These are phyloP conservation scores for Mortierella alpina DNA, from an alignment of 192 early-diverging fungal species.

Conservation along the genomic window DNA sequence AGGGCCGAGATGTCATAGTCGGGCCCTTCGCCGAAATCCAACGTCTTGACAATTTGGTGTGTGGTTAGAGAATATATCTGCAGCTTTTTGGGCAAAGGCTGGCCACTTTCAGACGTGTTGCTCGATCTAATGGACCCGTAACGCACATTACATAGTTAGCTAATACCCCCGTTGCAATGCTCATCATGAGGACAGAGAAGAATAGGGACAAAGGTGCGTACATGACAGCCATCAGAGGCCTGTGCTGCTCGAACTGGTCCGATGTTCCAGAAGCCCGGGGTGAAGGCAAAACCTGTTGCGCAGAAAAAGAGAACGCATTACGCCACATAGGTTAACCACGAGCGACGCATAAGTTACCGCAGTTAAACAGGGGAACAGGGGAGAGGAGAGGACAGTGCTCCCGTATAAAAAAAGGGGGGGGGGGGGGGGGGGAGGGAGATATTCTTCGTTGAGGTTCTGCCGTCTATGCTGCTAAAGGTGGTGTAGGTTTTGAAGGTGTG, in stretches of 20 bases:
- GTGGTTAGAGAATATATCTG: constrained; percentile 70
- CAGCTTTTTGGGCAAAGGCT: constrained; percentile 24
- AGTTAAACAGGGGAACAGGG: constrained; percentile 1
- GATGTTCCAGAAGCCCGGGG: constrained; percentile 44
- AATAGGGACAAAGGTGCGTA: constrained; percentile 29
- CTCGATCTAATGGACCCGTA: constrained; percentile 14
- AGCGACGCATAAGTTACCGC: not conserved
- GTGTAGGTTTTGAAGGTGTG: not conserved
- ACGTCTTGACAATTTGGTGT: constrained; percentile 58
- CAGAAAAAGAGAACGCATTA: not conserved
- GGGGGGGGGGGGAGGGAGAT: not conserved
- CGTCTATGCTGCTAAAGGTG: not conserved
- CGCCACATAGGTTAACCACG: not conserved
- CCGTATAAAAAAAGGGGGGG: not conserved
- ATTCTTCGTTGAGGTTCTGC: too few relatives aligned
- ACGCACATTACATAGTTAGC: not conserved
- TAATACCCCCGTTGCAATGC: not conserved
- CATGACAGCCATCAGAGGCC: constrained; percentile 63
- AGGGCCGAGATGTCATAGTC: constrained; percentile 58
- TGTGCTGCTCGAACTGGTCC: constrained; percentile 49
- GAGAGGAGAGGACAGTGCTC: not conserved
- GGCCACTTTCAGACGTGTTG: constrained; percentile 13
- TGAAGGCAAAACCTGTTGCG: constrained; percentile 41
- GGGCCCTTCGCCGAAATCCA: constrained; percentile 59
- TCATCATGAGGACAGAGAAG: not conserved